phyloP scores from a whole-genome alignment of 2,329 filamentous ascomycete species.

The Dendryphion nanum region DNA sequence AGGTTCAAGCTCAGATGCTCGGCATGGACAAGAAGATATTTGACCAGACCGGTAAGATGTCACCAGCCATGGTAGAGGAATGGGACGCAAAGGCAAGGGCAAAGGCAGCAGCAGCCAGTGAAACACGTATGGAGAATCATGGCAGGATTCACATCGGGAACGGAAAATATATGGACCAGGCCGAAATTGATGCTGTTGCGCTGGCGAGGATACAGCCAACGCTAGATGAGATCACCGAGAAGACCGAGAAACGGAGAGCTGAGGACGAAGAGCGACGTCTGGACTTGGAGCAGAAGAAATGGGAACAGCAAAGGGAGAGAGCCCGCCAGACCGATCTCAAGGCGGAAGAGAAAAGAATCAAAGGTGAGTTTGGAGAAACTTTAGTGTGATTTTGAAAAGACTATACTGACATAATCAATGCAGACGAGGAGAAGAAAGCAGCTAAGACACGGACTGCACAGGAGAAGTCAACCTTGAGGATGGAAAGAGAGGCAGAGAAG shows the following conservation, averaged over 20 bases:
- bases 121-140: slow-evolving; percentile 57
- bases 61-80: slow-evolving; percentile 65
- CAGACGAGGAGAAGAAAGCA: slow-evolving; percentile 56
- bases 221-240: slow-evolving; percentile 78
- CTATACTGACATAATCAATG: slow-evolving; percentile 12
- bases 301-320: slow-evolving; percentile 58
- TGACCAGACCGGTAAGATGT: slow-evolving; percentile 70
- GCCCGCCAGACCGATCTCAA: slow-evolving; percentile 47
- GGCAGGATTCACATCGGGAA: slow-evolving; percentile 70
- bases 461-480: slow-evolving; percentile 42
- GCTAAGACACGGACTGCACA: slow-evolving; percentile 51
- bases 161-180: slow-evolving; percentile 74
- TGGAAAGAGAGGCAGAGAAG: slow-evolving; percentile 45
- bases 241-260: slow-evolving; percentile 69
- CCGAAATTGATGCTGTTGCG: slow-evolving; percentile 78
- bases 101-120: slow-evolving; percentile 64
- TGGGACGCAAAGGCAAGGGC: slow-evolving; percentile 78
- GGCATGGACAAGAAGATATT: slow-evolving; percentile 81
- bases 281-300: slow-evolving; percentile 64
- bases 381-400: no score
- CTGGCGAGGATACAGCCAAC: slow-evolving; percentile 75
- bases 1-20: slow-evolving; percentile 76
- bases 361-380: slow-evolving; percentile 51
- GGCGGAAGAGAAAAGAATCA: slow-evolving; percentile 49
- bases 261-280: slow-evolving; percentile 60